Percentiles rank a stretch among this genome's conserved stretches.
These are phyloP conservation scores for Mycena rebaudengoi DNA, from an alignment of 768 basidiomycete species.

Conservation along the genomic window DNA sequence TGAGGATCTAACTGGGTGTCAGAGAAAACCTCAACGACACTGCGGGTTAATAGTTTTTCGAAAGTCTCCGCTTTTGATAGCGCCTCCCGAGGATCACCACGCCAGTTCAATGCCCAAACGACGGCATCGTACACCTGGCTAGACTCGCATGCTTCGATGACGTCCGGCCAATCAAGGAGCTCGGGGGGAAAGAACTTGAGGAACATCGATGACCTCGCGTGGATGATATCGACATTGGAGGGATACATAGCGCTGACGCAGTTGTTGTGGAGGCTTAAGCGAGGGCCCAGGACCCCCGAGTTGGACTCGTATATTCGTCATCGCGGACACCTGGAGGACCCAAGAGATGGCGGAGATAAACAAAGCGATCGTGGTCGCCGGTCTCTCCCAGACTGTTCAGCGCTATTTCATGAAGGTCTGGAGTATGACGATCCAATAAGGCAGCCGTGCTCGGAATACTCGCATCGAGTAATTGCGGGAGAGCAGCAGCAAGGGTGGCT, in stretches of 20 bases:
- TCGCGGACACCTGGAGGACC: slow-evolving; percentile 58
- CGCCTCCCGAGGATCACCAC: slow-evolving; percentile 69
- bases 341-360: slow-evolving; percentile 81
- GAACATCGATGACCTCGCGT: slow-evolving; percentile 63
- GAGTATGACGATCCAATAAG: slow-evolving; percentile 74
- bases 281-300: slow-evolving; percentile 44
- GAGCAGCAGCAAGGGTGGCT: slow-evolving; percentile 59
- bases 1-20: slow-evolving; percentile 21
- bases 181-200: slow-evolving; percentile 63
- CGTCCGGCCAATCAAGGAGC: slow-evolving; percentile 62
- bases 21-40: slow-evolving; percentile 50
- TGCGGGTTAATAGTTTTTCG: slow-evolving; percentile 58
- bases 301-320: slow-evolving; percentile 41
- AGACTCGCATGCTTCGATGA: slow-evolving; percentile 72
- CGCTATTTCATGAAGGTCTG: slow-evolving; percentile 71
- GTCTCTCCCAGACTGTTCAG: slow-evolving; percentile 57
- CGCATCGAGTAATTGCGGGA: slow-evolving; percentile 70
- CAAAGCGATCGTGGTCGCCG: slow-evolving; percentile 64
- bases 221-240: slow-evolving; percentile 81
- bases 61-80: slow-evolving; percentile 71
- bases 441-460: slow-evolving; percentile 74
- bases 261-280: slow-evolving; percentile 51
- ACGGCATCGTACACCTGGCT: slow-evolving; percentile 76
- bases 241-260: slow-evolving; percentile 71
- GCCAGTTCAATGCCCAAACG: slow-evolving; percentile 79